Evolutionary conservation across 2,329 filamentous ascomycete genomes (phyloP).

Genomic region (Phialophora verrucosa): DNA sequence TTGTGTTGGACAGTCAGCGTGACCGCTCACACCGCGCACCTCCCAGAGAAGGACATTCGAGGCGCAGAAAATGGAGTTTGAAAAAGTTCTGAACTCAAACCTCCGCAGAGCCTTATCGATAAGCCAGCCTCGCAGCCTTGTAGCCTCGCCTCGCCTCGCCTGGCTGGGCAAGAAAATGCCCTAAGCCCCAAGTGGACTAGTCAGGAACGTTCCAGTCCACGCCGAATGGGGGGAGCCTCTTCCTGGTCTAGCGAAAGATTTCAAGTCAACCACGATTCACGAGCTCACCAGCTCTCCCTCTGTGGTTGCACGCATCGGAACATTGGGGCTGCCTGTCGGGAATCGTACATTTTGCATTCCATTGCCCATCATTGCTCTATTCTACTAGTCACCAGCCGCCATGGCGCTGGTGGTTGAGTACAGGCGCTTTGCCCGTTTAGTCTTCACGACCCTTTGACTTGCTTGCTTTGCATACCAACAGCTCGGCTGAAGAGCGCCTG

Average conservation of each 20-base stretch:
- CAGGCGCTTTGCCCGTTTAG: background rate
- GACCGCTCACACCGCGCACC: background rate
- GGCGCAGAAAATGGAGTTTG: slow-evolving; percentile 5
- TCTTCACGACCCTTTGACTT: background rate
- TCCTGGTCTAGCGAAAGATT: background rate
- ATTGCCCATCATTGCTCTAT: background rate
- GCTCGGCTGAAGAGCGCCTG: background rate
- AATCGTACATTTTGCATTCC: fast-evolving
- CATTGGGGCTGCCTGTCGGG: background rate
- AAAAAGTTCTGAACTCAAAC: slow-evolving; percentile 15
- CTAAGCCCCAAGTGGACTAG: background rate
- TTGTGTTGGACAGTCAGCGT: slow-evolving; percentile 2
- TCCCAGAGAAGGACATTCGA: background rate
- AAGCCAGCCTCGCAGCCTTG: slow-evolving; percentile 14
- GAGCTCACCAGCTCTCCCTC: background rate
- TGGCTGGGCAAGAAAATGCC: background rate
- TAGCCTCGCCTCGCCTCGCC: background rate
- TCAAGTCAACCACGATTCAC: background rate
- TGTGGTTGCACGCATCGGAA: background rate
- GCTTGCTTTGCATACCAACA: background rate
- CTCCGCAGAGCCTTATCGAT: slow-evolving; percentile 20
- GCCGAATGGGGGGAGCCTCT: too few relatives aligned
- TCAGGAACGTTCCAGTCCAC: background rate
- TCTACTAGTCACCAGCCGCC: too few relatives aligned
- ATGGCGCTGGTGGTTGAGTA: background rate